These are phyloP conservation scores for Teunomyces funiuensis DNA, from an alignment of 805 yeast species.

Conservation along the genomic window DNA sequence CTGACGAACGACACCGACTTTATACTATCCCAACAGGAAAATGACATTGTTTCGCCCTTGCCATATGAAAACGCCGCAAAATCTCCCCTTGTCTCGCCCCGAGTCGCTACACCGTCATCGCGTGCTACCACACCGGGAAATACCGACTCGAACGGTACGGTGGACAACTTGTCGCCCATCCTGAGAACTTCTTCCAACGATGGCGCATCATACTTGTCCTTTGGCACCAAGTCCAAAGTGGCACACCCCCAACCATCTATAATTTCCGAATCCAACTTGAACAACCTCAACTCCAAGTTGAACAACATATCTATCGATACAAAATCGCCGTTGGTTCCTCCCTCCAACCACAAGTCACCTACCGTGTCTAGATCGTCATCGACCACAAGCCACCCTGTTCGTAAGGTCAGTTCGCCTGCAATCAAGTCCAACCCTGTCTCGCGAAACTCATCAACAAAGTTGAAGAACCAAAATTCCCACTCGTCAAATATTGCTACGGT, in stretches of 20 bases:
- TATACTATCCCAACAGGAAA: constrained; percentile 5
- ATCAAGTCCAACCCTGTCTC: constrained; percentile 17
- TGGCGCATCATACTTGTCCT: constrained; percentile 5
- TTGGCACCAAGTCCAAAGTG: constrained; percentile 6
- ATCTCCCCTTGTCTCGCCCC: constrained; percentile 1
- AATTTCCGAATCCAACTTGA: constrained; percentile 10
- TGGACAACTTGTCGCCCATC: constrained; percentile 7
- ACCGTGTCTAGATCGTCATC: constrained; percentile 12
- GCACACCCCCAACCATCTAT: constrained; percentile 9
- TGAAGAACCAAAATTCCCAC: constrained; percentile 9
- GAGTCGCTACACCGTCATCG: constrained; percentile 5
- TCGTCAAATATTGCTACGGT: constrained; percentile 13
- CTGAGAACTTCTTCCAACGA: constrained; percentile 10
- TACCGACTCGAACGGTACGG: constrained; percentile 2
- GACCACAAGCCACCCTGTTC: neutral
- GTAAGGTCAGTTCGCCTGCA: constrained; percentile 7
- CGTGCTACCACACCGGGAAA: constrained; percentile 9
- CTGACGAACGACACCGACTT: constrained; percentile 5
- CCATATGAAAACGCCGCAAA: constrained; percentile 7
- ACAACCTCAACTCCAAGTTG: constrained; percentile 11
- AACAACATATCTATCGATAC: neutral
- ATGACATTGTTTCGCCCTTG: constrained; percentile 13
- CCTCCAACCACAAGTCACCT: constrained; percentile 8
- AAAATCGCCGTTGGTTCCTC: neutral
- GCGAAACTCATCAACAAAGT: constrained; percentile 20